A percentile compares a stretch with the other conserved stretches of the same genome.
Conservation (phyloP, 352 stramenopile species). For the Phytopythium boreale region DNA sequence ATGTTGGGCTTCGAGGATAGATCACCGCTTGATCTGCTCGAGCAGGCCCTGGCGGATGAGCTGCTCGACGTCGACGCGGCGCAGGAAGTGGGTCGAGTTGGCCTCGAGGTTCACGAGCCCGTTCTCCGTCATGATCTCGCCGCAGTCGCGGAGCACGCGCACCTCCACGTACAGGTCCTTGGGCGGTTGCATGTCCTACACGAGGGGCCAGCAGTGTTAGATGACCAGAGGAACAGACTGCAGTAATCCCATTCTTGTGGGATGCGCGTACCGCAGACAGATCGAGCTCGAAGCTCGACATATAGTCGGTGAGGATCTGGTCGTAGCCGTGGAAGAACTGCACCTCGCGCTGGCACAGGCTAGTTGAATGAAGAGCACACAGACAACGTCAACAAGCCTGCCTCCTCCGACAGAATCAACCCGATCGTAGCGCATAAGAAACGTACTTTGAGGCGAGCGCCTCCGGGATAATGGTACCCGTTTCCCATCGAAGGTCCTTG, state of each 20-base stretch:
- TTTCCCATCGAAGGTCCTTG: conserved; percentile 89
- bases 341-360: conserved; percentile 77
- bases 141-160: conserved; percentile 83
- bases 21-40: conserved; percentile 75
- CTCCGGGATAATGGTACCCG: conserved; percentile 82
- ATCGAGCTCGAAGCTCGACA: conserved; percentile 86
- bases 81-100: conserved; percentile 88
- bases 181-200: conserved; percentile 78
- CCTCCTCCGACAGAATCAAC: not conserved
- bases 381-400: not conserved
- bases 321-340: conserved; percentile 92
- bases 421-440: not conserved
- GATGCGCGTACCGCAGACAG: conserved; percentile 71
- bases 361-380: too few relatives aligned
- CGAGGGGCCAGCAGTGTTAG: not conserved
- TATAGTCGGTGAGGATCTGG: conserved; percentile 89
- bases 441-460: conserved; percentile 69
- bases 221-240: too few relatives aligned
- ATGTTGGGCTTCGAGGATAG: not conserved
- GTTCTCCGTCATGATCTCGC: conserved; percentile 91
- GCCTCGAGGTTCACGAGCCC: conserved; percentile 82
- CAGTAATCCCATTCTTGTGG: too few relatives aligned
- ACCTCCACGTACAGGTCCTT: conserved; percentile 92
- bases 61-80: conserved; percentile 82
- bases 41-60: conserved; percentile 82